These are phyloP conservation scores for Paecilomyces niveus DNA, from an alignment of 2,329 filamentous ascomycete species.

Conservation along the genomic window DNA sequence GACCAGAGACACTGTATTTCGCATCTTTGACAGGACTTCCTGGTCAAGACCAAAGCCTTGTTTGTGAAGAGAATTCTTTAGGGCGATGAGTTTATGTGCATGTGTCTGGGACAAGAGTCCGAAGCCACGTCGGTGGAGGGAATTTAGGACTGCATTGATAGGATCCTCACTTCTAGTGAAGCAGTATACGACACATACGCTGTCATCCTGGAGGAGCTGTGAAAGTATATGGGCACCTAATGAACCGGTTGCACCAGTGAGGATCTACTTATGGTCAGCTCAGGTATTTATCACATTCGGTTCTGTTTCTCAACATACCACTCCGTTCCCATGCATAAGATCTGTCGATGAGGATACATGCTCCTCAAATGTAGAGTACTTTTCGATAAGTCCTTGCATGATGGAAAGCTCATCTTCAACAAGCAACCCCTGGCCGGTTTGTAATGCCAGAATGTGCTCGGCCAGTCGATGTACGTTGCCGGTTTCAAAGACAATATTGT, in stretches of 20 bases:
- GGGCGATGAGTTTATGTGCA: conserved; percentile 31
- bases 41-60: conserved; percentile 34
- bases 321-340: conserved; percentile 12
- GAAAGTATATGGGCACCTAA: conserved; percentile 36
- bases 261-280: conserved; percentile 12
- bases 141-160: conserved; percentile 12
- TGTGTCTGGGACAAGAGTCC: conserved; percentile 13
- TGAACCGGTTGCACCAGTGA: conserved; percentile 41
- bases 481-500: conserved; percentile 39
- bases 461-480: conserved; percentile 34
- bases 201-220: conserved; percentile 29
- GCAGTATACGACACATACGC: conserved; percentile 30
- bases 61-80: conserved; percentile 34
- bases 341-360: conserved; percentile 15
- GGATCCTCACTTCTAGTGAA: conserved; percentile 24
- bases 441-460: conserved; percentile 21
- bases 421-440: conserved; percentile 11
- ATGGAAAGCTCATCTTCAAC: conserved; percentile 15
- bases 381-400: conserved; percentile 41
- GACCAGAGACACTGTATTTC: conserved; percentile 36
- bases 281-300: neutral
- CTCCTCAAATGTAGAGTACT: conserved; percentile 38
- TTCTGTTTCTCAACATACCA: conserved; percentile 13
- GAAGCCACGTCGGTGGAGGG: conserved; percentile 16
- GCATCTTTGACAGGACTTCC: conserved; percentile 31